Evolutionary conservation across 2,329 filamentous ascomycete species (phyloP).

Genomic region (Apiospora pterosperma): DNA sequence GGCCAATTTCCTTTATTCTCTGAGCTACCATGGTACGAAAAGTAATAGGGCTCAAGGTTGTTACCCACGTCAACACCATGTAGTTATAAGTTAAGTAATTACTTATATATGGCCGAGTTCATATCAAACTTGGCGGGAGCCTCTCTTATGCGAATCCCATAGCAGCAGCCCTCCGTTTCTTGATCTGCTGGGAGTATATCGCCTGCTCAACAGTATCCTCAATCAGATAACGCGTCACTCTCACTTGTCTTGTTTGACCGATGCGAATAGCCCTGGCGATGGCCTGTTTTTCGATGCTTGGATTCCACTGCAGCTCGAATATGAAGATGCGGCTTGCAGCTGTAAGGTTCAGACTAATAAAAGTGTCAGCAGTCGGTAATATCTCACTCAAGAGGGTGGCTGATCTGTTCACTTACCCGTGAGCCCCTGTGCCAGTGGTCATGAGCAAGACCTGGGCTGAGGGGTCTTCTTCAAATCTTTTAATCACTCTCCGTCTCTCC

Average conservation of each 20-base stretch:
- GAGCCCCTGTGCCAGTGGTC: constrained; percentile 7
- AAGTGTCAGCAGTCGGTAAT: too few species aligned
- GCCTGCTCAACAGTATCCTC: constrained; percentile 8
- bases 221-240: constrained; percentile 6
- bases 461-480: not conserved
- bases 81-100: too few species aligned
- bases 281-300: constrained; percentile 7
- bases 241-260: constrained; percentile 4
- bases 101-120: too few species aligned
- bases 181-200: not conserved
- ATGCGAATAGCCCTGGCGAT: constrained; percentile 5
- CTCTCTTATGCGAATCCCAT: not conserved
- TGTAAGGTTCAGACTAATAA: constrained; percentile 4
- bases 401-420: constrained; percentile 1
- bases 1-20: too few species aligned
- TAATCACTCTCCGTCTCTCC: not conserved
- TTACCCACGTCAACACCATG: too few species aligned
- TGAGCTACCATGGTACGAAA: too few species aligned
- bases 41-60: too few species aligned
- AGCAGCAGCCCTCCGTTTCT: not conserved
- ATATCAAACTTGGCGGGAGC: too few species aligned
- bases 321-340: not conserved
- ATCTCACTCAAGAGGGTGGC: too few species aligned
- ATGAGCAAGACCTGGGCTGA: constrained; percentile 1
- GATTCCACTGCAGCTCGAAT: constrained; percentile 10